A percentile compares a stretch with the other conserved stretches of the same genome.
Evolutionary conservation across 768 basidiomycete species (phyloP).

Genomic region (Rhodotorula babjevae): DNA sequence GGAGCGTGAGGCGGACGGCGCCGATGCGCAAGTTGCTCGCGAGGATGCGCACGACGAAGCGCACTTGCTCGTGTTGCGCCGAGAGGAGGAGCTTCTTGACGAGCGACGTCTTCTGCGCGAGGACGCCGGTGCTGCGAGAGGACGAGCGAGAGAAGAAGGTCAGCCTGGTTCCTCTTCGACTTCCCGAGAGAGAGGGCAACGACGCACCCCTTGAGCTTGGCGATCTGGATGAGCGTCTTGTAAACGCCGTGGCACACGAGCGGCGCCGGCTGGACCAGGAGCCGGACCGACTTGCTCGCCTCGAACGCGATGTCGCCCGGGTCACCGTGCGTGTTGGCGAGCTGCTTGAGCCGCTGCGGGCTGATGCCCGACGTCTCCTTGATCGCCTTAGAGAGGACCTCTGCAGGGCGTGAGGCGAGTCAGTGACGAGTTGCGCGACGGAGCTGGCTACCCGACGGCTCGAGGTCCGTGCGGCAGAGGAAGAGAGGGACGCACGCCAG

Average conservation of each 20-base stretch:
- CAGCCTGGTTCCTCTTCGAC: no score
- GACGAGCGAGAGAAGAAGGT: no score
- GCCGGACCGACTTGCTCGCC: constrained; percentile 70
- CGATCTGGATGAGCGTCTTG: constrained; percentile 62
- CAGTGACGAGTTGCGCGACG: no score
- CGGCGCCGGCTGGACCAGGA: constrained; percentile 66
- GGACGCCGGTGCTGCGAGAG: constrained; percentile 58
- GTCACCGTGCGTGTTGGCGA: constrained; percentile 67
- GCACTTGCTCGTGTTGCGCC: constrained; percentile 78
- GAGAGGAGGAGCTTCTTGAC: constrained; percentile 77
- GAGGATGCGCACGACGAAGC: constrained; percentile 72
- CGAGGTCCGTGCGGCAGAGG: not conserved
- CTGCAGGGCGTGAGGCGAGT: not conserved
- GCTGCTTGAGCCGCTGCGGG: constrained; percentile 55
- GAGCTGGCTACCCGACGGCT: no score
- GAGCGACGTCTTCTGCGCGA: constrained; percentile 68
- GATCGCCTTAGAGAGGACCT: constrained; percentile 34
- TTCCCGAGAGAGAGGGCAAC: not conserved
- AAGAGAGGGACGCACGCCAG: constrained; percentile 18
- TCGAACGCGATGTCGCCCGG: constrained; percentile 69
- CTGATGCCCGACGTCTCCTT: constrained; percentile 37
- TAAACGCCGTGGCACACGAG: constrained; percentile 65
- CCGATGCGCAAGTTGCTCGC: constrained; percentile 76
- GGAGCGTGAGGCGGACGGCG: constrained; percentile 74
- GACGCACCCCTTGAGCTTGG: constrained; percentile 48